Base-by-base conservation (phyloP, 2,329 filamentous ascomycete genomes). In the Plectosphaerella cucumerina region DNA sequence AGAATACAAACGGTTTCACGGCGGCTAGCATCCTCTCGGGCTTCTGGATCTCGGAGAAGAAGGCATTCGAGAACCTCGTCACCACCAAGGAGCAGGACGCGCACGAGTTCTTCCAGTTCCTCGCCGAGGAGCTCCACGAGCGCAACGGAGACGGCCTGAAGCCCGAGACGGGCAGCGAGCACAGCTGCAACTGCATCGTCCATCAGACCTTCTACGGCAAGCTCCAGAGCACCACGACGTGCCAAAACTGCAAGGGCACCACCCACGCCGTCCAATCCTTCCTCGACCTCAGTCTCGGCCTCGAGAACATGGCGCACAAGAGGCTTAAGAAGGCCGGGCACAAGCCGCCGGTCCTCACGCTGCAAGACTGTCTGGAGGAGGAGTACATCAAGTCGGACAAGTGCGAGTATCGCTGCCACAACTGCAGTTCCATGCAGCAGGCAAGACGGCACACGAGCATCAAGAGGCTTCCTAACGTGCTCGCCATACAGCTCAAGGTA, bases 51-150 rank as follows among this genome's bases (percentile, higher is more conserved):
- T 90, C 87, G 5, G 88, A 90, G 66, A 85, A 81, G 72, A 83
- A 80, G 65, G 80, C 81, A 0, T 86, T 86, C 54, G 81, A 89
- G 69, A 85, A 87, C 54, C 77, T 92, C 20, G 90, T 93, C 2
- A 94, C 92, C 11, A 96, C 95, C 61, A 90, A 92, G 62, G 93
- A 97, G 69, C 93, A 97, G 72, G 93, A 97, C 64, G 93, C 93
- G 1, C 93, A 97, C 65, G 93, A 97, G 66, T 97, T 96, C 70
- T 95, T 97, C 68, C 91, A 96, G 65, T 97, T 96, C 63, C 81
- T 97, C 33, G 87, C 95, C 34, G 93, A 97, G 71, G 89, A 94
- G 60, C 78, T 99, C 15, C 93, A 97, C 64, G 84, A 88, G 63
- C 81, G 90, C 39, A 94, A 92, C 59, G 85, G 85, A 14, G 85